Evolutionary conservation across 2,329 filamentous ascomycete genomes (phyloP).

Genomic region (Remersonia thermophila): DNA sequence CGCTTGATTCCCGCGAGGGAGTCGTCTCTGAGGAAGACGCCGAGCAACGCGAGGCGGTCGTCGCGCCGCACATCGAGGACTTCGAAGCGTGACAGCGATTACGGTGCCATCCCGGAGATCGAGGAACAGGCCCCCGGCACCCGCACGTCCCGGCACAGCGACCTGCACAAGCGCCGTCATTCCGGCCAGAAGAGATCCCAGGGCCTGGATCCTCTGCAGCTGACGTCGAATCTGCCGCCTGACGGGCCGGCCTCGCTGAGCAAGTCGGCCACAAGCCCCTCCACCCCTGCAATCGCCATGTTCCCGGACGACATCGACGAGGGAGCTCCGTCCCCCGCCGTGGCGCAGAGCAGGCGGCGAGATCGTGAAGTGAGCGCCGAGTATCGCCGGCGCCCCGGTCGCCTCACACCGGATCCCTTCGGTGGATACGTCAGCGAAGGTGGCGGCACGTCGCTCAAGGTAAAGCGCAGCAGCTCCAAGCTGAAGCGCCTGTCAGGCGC

Average conservation of each 20-base stretch:
- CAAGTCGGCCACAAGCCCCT: slow-evolving; percentile 11
- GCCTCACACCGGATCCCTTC: slow-evolving; percentile 34
- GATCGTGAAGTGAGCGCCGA: slow-evolving; percentile 36
- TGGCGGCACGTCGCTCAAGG: slow-evolving; percentile 20
- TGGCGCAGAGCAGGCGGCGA: slow-evolving; percentile 47
- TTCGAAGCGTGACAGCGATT: slow-evolving; percentile 36
- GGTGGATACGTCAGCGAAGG: slow-evolving; percentile 25
- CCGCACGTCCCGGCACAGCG: slow-evolving; percentile 9
- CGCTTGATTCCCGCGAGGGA: slow-evolving; percentile 53
- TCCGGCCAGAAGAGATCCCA: slow-evolving; percentile 6
- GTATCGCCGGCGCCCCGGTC: slow-evolving; percentile 34
- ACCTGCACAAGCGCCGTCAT: slow-evolving; percentile 8
- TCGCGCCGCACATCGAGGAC: slow-evolving; percentile 35
- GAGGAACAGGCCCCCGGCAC: slow-evolving; percentile 13
- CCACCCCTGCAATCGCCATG: slow-evolving; percentile 14
- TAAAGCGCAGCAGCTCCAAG: slow-evolving; percentile 45
- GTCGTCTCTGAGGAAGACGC: slow-evolving; percentile 54
- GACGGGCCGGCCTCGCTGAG: slow-evolving; percentile 9
- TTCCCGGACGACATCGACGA: slow-evolving; percentile 37
- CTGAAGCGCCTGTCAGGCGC: slow-evolving; percentile 46
- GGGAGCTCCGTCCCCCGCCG: slow-evolving; percentile 56
- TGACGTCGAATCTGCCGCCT: slow-evolving; percentile 13
- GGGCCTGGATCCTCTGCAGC: slow-evolving; percentile 13
- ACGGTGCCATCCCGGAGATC: slow-evolving; percentile 27
- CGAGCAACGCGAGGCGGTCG: slow-evolving; percentile 40